These are phyloP conservation scores for Stentor coeruleus DNA, from an alignment of 73 alveolate species.

Conservation along the genomic window DNA sequence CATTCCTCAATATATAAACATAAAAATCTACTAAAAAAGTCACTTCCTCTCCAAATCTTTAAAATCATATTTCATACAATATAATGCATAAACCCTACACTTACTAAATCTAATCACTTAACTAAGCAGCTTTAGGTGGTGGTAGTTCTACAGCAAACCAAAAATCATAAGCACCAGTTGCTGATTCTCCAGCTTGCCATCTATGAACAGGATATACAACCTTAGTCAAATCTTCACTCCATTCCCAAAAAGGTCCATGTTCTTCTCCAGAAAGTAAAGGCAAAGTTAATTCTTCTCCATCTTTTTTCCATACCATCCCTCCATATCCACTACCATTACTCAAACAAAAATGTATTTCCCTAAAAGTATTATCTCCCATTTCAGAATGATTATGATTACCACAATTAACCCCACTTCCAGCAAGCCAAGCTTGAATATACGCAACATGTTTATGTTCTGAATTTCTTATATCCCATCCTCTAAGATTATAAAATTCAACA, in stretches of 20 bases:
- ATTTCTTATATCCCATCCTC: conserved; percentile 28
- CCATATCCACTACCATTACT: conserved; percentile 24
- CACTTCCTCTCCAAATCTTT: too few relatives aligned
- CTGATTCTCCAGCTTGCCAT: conserved; percentile 23
- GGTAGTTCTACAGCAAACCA: conserved; percentile 11
- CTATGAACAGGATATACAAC: conserved; percentile 27
- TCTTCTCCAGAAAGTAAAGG: conserved; percentile 22
- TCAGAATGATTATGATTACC: conserved; percentile 22
- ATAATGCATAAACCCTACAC: too few relatives aligned
- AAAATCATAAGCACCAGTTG: background rate
- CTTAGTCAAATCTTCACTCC: background rate
- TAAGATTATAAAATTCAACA: background rate
- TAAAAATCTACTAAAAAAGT: too few relatives aligned
- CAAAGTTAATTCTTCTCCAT: background rate
- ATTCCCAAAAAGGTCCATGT: conserved; percentile 26
- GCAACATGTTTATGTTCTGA: background rate
- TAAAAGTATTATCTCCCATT: conserved; percentile 18
- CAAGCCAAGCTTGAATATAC: conserved; percentile 18
- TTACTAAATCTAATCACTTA: too few relatives aligned
- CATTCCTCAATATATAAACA: too few relatives aligned
- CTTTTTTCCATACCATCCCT: conserved; percentile 16
- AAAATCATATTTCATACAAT: too few relatives aligned
- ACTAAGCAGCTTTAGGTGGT: conserved; percentile 25
- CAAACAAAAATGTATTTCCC: conserved; percentile 3
- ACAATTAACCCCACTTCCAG: conserved; percentile 26